Evolutionary conservation across 768 basidiomycete species (phyloP).

Genomic region (Mycena floridula): DNA sequence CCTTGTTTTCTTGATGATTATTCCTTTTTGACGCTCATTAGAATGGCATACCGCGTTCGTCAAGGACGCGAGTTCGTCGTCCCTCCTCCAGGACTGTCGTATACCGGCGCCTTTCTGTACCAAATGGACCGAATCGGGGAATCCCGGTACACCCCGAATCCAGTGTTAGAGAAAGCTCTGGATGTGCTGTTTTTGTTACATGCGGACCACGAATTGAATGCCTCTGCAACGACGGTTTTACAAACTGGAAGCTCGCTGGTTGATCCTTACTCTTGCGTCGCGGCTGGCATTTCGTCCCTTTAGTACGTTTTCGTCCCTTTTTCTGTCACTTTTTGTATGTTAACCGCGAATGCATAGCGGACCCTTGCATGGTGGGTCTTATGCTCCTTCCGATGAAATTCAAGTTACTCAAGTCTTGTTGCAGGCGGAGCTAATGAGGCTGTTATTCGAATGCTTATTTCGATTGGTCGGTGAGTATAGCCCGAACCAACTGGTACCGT

Average conservation of each 20-base stretch:
- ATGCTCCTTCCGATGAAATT: background rate
- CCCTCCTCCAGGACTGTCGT: constrained; percentile 77
- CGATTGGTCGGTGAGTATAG: constrained; percentile 66
- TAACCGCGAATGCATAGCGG: constrained; percentile 37
- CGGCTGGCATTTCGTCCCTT: constrained; percentile 81
- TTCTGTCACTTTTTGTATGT: background rate
- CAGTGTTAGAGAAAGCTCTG: constrained; percentile 80
- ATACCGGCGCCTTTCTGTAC: constrained; percentile 88
- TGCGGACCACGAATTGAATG: constrained; percentile 89
- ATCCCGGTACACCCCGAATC: constrained; percentile 71
- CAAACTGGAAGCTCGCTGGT: constrained; percentile 88
- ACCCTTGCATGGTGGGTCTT: constrained; percentile 54
- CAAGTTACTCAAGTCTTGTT: background rate
- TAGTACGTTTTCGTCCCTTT: constrained; percentile 55
- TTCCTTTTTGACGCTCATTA: constrained; percentile 17
- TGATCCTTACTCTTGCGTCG: constrained; percentile 69
- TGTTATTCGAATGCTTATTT: constrained; percentile 88
- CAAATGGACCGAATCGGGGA: constrained; percentile 82
- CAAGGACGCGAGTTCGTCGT: constrained; percentile 86
- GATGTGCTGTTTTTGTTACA: constrained; percentile 86
- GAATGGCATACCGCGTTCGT: constrained; percentile 90
- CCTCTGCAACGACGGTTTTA: constrained; percentile 77
- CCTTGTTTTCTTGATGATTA: background rate
- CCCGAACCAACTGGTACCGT: background rate
- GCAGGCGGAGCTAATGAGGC: constrained; percentile 88